phyloP scores from a whole-genome alignment of 148 eudicot species.

The Hydrangea macrophylla region DNA sequence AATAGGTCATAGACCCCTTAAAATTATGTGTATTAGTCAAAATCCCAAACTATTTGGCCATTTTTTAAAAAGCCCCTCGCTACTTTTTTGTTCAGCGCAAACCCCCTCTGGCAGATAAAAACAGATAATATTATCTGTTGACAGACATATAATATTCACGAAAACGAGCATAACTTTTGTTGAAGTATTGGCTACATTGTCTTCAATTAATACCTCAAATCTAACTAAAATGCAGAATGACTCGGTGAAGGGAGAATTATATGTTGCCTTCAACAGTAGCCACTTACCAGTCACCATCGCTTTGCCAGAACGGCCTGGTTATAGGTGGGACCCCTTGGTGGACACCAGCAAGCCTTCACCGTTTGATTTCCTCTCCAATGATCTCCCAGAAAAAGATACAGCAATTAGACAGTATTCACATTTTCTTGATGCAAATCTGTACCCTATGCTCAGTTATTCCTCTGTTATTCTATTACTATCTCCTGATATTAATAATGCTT shows the following conservation, averaged over 20 bases:
- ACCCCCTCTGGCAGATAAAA: no score
- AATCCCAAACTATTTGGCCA: no score
- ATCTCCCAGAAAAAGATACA: constrained; percentile 46
- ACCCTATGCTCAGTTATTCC: constrained; percentile 95
- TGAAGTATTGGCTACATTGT: no score
- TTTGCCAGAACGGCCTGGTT: constrained; percentile 79
- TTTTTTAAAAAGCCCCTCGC: no score
- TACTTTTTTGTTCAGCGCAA: no score
- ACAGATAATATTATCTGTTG: no score
- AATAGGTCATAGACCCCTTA: no score
- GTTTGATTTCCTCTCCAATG: constrained; percentile 63
- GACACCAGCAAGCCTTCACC: constrained; percentile 94
- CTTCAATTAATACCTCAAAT: neutral
- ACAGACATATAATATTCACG: no score
- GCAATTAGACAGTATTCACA: constrained; percentile 68
- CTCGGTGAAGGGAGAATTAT: constrained; percentile 68
- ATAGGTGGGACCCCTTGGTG: constrained; percentile 82
- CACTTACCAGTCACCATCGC: constrained; percentile 63
- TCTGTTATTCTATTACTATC: constrained; percentile 68
- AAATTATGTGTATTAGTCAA: no score
- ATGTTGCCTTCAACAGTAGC: constrained; percentile 87
- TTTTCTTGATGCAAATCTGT: constrained; percentile 71
- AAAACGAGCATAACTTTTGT: no score
- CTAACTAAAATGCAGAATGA: constrained; percentile 56
- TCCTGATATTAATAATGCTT: constrained; percentile 33